Base-by-base conservation (phyloP, 352 stramenopile species). In the Globisporangium yorkense region DNA sequence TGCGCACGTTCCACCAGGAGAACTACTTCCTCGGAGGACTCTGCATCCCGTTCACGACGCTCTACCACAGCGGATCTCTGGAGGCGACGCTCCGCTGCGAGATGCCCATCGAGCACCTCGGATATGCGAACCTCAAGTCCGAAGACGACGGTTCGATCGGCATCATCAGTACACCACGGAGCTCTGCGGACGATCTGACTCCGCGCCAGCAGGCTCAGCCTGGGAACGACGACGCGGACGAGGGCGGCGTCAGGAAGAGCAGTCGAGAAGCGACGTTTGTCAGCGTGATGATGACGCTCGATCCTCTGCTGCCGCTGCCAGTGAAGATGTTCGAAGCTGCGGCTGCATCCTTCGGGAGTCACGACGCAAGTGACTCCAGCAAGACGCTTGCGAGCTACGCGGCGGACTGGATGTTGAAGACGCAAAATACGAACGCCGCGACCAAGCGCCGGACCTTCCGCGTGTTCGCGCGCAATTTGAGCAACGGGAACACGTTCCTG, bases 41-140 rank as follows among this genome's bases (percentile, higher is more conserved):
- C 6, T 74, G 83, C 47, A 75, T 98, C 18, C 92, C 92, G 7
- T 97, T 97, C 65, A 68, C 80, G 52, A 96, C 91, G 18, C 68
- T 98, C 0, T 96, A 96, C 56, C 66, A 72, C 27, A 67, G 84
- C 16, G 83, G 92, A 20, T 66, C 70, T 4, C 52, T 98, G 7
- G 87, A 97, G 52, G 85, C 84, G 16, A 75, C 74, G 13, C 61
- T 98, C 12, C 84, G 85, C 0, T 89, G 95, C 33, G 67, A 89
- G 9, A 87, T 87, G 61, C 90, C 92, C 0, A 54, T 85, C 16
- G 77, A 93, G n/a, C 84, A 94, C 44, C 63, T 97, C 4, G 90
- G 89, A 4, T 97, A 97, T 57, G 63, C 70, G 5, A 84, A 89
- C 57, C 60, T 51, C 24, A 56, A 65, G n/a, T 45, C 29, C 12